Evolutionary conservation across 1,139 yeast species (phyloP).

Genomic region (Hemisphaericaspora lyxosophila): DNA sequence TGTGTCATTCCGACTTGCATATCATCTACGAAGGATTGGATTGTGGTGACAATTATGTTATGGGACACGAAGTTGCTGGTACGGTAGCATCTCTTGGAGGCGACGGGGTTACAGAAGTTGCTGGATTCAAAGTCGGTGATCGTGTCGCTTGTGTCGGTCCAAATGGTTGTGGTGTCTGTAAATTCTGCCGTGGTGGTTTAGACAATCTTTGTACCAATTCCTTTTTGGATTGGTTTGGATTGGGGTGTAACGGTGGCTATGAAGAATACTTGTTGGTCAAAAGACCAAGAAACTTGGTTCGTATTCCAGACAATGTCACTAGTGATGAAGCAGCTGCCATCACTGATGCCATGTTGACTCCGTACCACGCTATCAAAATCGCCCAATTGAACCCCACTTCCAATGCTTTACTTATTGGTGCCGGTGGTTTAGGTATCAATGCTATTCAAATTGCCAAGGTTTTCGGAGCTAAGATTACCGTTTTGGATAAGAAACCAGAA

Average conservation of each 20-base stretch:
- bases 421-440: constrained; percentile 48
- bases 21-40: constrained; percentile 23
- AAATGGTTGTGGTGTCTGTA: constrained; percentile 16
- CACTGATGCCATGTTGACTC: constrained; percentile 44
- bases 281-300: constrained; percentile 29
- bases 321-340: constrained; percentile 42
- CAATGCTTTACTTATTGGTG: constrained; percentile 40
- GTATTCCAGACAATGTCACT: constrained; percentile 40
- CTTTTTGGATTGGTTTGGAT: constrained; percentile 24
- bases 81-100: constrained; percentile 19
- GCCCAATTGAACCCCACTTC: constrained; percentile 23
- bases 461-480: constrained; percentile 32
- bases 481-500: constrained; percentile 36
- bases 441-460: constrained; percentile 36
- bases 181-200: constrained; percentile 32
- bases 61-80: constrained; percentile 54
- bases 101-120: constrained; percentile 4
- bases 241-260: constrained; percentile 44
- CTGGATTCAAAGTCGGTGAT: constrained; percentile 13
- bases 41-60: constrained; percentile 22
- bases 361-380: constrained; percentile 34
- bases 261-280: constrained; percentile 36
- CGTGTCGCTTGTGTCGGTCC: constrained; percentile 18
- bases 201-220: constrained; percentile 36
- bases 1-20: constrained; percentile 47